Conservation (phyloP, 2,329 filamentous ascomycete genomes). For the Fusarium mexicanum region DNA sequence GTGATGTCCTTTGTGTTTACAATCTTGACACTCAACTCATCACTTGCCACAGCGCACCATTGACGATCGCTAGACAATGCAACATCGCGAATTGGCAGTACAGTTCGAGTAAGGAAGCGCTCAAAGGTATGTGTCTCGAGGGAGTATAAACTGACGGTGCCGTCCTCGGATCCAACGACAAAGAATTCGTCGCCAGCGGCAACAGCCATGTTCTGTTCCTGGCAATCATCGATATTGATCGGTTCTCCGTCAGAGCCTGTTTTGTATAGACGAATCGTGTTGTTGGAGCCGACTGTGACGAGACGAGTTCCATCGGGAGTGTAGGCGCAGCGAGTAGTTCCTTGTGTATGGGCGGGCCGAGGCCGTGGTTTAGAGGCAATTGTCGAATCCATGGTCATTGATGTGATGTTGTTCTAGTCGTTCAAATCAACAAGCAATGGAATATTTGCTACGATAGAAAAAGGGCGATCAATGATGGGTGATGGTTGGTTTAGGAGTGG, state of each 20-base stretch:
- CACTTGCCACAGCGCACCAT: slow-evolving; percentile 96
- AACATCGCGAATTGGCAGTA: slow-evolving; percentile 88
- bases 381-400: slow-evolving; percentile 47
- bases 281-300: slow-evolving; percentile 92
- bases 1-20: slow-evolving; percentile 84
- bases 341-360: slow-evolving; percentile 81
- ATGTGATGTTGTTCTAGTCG: not conserved
- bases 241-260: slow-evolving; percentile 94
- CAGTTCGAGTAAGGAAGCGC: slow-evolving; percentile 81
- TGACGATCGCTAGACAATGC: slow-evolving; percentile 81
- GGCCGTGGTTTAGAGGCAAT: slow-evolving; percentile 62
- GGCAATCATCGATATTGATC: slow-evolving; percentile 88
- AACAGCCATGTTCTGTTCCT: slow-evolving; percentile 85
- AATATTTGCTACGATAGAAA: not conserved
- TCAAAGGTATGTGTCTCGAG: slow-evolving; percentile 79
- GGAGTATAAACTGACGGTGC: slow-evolving; percentile 95
- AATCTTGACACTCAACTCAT: slow-evolving; percentile 90
- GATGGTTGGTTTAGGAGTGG: slow-evolving; percentile 17
- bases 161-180: slow-evolving; percentile 90
- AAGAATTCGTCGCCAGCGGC: slow-evolving; percentile 83
- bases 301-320: slow-evolving; percentile 88
- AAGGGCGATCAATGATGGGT: slow-evolving; percentile 11
- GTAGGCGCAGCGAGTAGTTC: slow-evolving; percentile 87
- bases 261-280: slow-evolving; percentile 90
- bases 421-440: slow-evolving; percentile 16